phyloP scores from a whole-genome alignment of 2,329 filamentous ascomycete species.

The Penicillium verrucosum region DNA sequence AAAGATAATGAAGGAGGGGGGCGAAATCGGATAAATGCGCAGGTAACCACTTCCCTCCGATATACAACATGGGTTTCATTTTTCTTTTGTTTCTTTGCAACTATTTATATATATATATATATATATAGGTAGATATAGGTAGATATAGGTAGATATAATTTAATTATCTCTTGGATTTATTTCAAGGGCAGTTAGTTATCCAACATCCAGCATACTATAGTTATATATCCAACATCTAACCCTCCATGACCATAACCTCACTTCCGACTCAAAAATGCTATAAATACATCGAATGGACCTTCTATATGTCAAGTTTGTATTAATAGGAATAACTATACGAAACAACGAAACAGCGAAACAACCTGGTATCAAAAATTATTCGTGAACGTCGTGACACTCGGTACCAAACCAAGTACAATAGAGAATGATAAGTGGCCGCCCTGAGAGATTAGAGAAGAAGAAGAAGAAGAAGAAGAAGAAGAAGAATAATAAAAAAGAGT shows the following conservation, averaged over 20 bases:
- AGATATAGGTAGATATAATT: no score
- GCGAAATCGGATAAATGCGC: slow-evolving; percentile 13
- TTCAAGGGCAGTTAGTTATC: no score
- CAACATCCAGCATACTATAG: neutral
- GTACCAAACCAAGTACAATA: slow-evolving; percentile 16
- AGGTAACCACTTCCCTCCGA: slow-evolving; percentile 1
- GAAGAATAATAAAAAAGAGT: neutral
- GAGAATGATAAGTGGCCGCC: neutral
- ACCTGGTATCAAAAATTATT: slow-evolving; percentile 11
- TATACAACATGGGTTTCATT: neutral
- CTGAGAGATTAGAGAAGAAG: neutral
- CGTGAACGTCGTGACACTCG: slow-evolving; percentile 20
- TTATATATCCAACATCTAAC: neutral
- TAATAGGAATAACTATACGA: neutral
- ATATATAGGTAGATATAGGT: no score
- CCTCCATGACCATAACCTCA: neutral
- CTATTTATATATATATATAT: no score
- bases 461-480: neutral
- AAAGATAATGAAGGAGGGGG: slow-evolving; percentile 16
- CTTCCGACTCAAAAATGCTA: neutral
- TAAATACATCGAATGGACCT: neutral
- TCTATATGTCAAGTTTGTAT: neutral
- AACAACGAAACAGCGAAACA: neutral
- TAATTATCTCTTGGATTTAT: neutral
- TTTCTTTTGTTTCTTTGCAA: neutral